Base-by-base conservation (phyloP, 495 filamentous ascomycete genomes). In the Podospora bellae-mahoneyi region DNA sequence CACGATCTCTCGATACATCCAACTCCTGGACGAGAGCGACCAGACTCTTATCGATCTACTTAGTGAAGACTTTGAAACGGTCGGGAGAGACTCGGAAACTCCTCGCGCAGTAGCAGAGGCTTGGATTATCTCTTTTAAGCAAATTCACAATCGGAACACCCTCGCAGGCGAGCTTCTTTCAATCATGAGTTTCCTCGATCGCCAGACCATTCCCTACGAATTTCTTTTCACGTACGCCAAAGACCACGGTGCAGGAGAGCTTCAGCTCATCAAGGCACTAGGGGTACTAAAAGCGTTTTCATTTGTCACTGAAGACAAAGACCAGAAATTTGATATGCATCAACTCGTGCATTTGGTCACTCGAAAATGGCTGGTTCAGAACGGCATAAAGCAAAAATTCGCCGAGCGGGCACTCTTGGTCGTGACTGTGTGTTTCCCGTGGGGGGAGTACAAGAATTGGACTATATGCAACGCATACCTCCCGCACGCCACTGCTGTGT, bases 321-420 rank as follows among this genome's bases (percentile, higher is more conserved):
- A 65, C 6, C n/a, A 67, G 4, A 67, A 32, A 5, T 78, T 80
- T 5, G 69, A 78, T n/a, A 73, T 85, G 68, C 82, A 85, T 72
- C 74, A 79, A 54, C 71, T 85, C 5, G 79, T 85, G 19, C 83
- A 84, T 62, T 63, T 84, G n/a, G 76, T 78, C 3, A 78, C 75
- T 4, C 78, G 73, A 44, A 82, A 78, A 66, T 85, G 81, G 83
- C 72, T 85, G 2, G 67, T 71, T 10, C 69, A 66, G 4, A 13
- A 58, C 20, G 19, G 18, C 55, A 64, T 44, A 5, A 60, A 76
- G 30, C 64, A 66, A 15, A 28, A 63, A 3, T 82, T 79, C 70
- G 72, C 74, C 55, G 66, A 74, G 13, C 66, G 77, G 53, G 76
- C 77, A n/a, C 53, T 82, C 19, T 19, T 76, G n/a, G 55, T 73